These are phyloP conservation scores for Posidonia oceanica DNA, from an alignment of 116 monocot species.

Conservation along the genomic window DNA sequence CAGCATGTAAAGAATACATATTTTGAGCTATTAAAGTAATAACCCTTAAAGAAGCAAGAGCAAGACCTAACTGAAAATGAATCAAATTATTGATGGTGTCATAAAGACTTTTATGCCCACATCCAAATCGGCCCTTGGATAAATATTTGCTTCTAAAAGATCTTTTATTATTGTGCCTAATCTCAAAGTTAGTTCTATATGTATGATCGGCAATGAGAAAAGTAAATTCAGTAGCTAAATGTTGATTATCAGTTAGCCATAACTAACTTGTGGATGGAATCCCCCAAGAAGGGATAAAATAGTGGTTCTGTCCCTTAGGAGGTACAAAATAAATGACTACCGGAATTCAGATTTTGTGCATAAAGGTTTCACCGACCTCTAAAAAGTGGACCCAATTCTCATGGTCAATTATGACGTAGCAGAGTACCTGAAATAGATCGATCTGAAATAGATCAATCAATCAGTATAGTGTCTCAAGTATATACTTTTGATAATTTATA, in stretches of 20 bases:
- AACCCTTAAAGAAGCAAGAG: constrained; percentile 8
- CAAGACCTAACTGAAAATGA: constrained; percentile 14
- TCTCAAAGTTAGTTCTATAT: constrained; percentile 11
- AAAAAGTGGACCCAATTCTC: constrained; percentile 10
- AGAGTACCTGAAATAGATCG: no score
- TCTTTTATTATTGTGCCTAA: constrained; percentile 5
- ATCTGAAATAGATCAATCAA: no score
- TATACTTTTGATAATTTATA: no score
- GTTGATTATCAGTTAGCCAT: background rate
- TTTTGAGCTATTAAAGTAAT: constrained; percentile 12
- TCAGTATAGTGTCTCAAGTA: no score
- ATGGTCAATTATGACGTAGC: no score
- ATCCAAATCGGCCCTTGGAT: constrained; percentile 11
- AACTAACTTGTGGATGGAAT: background rate
- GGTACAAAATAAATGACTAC: constrained; percentile 21
- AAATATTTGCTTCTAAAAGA: constrained; percentile 14
- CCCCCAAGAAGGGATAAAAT: constrained; percentile 13
- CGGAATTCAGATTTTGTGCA: constrained; percentile 12
- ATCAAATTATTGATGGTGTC: constrained; percentile 8
- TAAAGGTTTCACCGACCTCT: constrained; percentile 12
- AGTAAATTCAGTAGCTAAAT: constrained; percentile 9
- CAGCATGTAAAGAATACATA: constrained; percentile 1
- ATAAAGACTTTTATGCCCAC: background rate
- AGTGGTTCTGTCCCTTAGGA: constrained; percentile 2
- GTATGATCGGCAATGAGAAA: constrained; percentile 4